Base-by-base conservation (phyloP, 345 rosid genomes). In the Brassica nigra region DNA sequence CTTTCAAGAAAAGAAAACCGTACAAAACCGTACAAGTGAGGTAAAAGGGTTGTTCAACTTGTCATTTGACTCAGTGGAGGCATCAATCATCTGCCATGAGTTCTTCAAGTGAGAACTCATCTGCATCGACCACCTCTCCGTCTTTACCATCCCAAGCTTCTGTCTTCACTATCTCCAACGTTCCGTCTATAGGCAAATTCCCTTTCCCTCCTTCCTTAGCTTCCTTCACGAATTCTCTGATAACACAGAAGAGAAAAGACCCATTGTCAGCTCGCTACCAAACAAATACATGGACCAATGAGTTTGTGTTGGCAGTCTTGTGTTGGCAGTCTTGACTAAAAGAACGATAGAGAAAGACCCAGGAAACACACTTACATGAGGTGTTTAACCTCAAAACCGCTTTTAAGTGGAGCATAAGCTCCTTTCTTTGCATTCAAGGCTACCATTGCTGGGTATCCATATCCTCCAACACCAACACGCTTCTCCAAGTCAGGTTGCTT, bases 121-220 rank as follows among this genome's bases (percentile, higher is more conserved):
- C 95, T 84, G 90, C 99, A 81, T 95, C 97, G 14, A 87, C 61
- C 31, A 92, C 75, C 83, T 88, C 84, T 70, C 97, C 99, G 3
- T 95, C 99, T 79, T 91, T 90, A 11, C 97, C 97, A 70, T 95
- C 95, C 99, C 99, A 95, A 27, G 94, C 89, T 84, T 95, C 95
- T 0, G 87, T 83, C 87, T 80, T 90, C 58, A 58, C 85, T 9
- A 91, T 83, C 36, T 77, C 83, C 3, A 88, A 85, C 28, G 74
- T 70, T 71, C 91, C 90, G 0, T 85, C 89, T 52, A 95, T 61
- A n/a, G 91, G 91, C 82, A 92, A 80, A 75, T 90, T 95, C 64
- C 99, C 99, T 87, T 90, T 92, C 28, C 99, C 99, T n/a, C 99
- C 99, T 11, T 73, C 85, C 12, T 89, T 89, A 5, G 97, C 97